Conservation (phyloP, 805 yeast species). For the Yamadazyma kitorensis region DNA sequence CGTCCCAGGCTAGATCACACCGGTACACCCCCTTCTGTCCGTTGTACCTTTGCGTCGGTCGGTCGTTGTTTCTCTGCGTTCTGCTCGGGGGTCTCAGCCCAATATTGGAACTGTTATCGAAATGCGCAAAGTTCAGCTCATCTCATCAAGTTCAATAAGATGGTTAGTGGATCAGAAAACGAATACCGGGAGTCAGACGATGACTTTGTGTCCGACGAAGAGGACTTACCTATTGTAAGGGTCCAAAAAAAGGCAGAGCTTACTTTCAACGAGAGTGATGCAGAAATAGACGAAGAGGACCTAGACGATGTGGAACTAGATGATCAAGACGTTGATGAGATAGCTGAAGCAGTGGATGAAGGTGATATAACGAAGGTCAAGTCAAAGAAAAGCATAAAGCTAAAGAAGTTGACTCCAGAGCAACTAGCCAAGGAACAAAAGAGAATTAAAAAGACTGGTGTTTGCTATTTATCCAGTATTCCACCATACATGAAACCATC, state of each 20-base stretch:
- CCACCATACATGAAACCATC: slow-evolving; percentile 98
- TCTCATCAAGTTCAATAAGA: slow-evolving; percentile 5
- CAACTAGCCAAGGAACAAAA: slow-evolving; percentile 54
- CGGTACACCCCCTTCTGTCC: too few species aligned
- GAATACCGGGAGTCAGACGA: slow-evolving; percentile 12
- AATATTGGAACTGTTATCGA: too few species aligned
- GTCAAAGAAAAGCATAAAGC: slow-evolving; percentile 29
- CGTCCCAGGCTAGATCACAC: too few species aligned
- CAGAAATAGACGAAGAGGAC: slow-evolving; percentile 15
- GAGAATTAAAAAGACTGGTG: slow-evolving; percentile 73
- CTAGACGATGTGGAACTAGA: slow-evolving; percentile 16
- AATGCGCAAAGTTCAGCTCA: slow-evolving; percentile 3
- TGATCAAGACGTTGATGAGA: slow-evolving; percentile 7
- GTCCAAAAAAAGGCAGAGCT: slow-evolving; percentile 13
- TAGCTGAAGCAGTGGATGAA: slow-evolving; percentile 7
- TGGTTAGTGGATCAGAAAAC: too few species aligned
- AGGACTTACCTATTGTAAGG: slow-evolving; percentile 13
- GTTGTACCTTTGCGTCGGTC: too few species aligned
- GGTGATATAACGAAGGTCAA: slow-evolving; percentile 14
- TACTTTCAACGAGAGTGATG: slow-evolving; percentile 12
- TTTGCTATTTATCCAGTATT: slow-evolving; percentile 82
- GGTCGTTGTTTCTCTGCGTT: too few species aligned
- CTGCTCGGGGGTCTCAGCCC: too few species aligned
- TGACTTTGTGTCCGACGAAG: slow-evolving; percentile 12
- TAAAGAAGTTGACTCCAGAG: slow-evolving; percentile 56